A percentile compares a stretch with the other conserved stretches of the same genome.
Evolutionary conservation across 2,329 filamentous ascomycete genomes (phyloP).

Genomic region (Aspergillus vadensis): DNA sequence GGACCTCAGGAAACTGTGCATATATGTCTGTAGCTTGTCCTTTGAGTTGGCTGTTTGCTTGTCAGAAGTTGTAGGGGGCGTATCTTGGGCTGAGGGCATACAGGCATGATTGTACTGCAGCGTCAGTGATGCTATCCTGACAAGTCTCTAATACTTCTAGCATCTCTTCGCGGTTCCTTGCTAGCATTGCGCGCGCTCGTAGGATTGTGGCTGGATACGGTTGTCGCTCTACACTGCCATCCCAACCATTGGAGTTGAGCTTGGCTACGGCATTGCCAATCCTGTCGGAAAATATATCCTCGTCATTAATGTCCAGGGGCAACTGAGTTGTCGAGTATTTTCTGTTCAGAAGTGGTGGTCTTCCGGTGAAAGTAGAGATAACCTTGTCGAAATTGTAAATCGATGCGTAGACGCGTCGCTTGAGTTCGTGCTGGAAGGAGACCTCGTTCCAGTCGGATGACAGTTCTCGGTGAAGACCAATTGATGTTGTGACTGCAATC

Average conservation of each 20-base stretch:
- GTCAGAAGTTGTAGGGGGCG: too few species aligned
- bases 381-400: constrained; percentile 12
- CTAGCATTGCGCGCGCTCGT: neutral
- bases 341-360: constrained; percentile 5
- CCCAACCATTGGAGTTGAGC: constrained; percentile 1
- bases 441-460: neutral
- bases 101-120: neutral
- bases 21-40: neutral
- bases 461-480: constrained; percentile 3
- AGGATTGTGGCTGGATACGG: neutral
- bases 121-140: neutral
- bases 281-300: neutral
- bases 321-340: constrained; percentile 4
- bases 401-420: constrained; percentile 5
- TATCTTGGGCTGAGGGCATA: neutral
- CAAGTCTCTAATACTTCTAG: neutral
- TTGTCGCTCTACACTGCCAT: neutral
- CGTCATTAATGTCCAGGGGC: constrained; percentile 5
- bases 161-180: constrained; percentile 4
- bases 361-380: neutral
- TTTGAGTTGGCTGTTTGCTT: neutral
- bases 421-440: constrained; percentile 5
- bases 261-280: neutral
- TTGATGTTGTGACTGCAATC: constrained; percentile 1
- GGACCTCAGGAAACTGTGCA: neutral